Conservation (phyloP, 2,329 filamentous ascomycete genomes). For the Exophiala phaeomuriformis region DNA sequence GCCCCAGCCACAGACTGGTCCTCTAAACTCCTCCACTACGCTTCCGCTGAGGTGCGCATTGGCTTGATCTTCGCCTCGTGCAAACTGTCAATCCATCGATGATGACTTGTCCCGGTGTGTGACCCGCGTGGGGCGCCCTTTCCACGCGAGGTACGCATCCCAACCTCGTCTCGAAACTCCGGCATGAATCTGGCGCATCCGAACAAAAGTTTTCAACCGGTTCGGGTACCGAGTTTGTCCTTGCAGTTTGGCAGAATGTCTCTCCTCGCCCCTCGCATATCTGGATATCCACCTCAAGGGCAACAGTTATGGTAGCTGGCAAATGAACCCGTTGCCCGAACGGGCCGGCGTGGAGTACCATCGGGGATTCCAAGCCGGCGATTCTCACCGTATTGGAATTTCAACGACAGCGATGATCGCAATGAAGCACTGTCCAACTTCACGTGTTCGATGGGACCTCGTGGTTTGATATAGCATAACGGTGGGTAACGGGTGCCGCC, state of each 20-base stretch:
- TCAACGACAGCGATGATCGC: neutral
- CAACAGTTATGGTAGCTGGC: too few relatives aligned
- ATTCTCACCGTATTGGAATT: too few relatives aligned
- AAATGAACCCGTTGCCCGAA: too few relatives aligned
- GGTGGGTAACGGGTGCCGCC: neutral
- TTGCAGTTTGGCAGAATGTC: too few relatives aligned
- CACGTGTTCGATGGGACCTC: neutral
- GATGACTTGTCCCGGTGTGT: neutral
- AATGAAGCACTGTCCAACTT: neutral
- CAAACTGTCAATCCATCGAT: constrained; percentile 5
- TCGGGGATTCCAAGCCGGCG: too few relatives aligned
- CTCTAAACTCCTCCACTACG: neutral
- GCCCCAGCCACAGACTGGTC: neutral
- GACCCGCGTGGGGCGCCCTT: too few relatives aligned
- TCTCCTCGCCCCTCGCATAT: too few relatives aligned
- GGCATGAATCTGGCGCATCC: neutral
- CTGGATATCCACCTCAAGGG: too few relatives aligned
- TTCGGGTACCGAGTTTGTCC: too few relatives aligned
- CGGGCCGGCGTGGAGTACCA: too few relatives aligned
- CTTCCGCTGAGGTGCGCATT: neutral
- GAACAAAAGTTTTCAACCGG: neutral
- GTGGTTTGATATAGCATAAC: neutral
- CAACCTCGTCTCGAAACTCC: neutral
- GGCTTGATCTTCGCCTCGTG: constrained; percentile 3
- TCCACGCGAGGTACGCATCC: neutral